A percentile compares a stretch with the other conserved stretches of the same genome.
Conservation (phyloP, 257 asterid genomes). For the Solanum infundibuliforme region DNA sequence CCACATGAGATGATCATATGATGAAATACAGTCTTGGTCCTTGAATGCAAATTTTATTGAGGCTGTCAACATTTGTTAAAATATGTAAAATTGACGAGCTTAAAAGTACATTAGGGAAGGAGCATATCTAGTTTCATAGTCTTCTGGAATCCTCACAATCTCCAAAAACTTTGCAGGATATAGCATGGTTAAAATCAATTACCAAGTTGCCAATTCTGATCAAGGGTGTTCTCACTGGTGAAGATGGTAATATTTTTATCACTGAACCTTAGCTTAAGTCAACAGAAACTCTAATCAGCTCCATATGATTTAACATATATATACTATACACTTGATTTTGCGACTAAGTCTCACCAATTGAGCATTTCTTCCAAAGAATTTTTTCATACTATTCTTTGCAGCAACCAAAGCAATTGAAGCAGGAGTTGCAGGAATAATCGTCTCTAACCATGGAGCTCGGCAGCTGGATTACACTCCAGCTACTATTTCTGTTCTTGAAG, state of each 20-base stretch:
- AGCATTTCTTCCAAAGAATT: neutral
- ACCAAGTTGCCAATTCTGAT: conserved; percentile 51
- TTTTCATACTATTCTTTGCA: conserved; percentile 5
- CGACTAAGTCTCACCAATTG: neutral
- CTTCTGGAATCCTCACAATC: neutral
- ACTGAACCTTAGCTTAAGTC: neutral
- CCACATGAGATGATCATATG: neutral
- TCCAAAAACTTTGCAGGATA: conserved; percentile 32
- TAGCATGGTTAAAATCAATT: conserved; percentile 53
- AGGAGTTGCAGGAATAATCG: conserved; percentile 47
- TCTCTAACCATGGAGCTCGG: conserved; percentile 65
- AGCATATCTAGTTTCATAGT: neutral
- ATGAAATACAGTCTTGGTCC: neutral
- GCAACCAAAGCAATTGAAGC: conserved; percentile 51
- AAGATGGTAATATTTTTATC: neutral
- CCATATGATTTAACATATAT: neutral
- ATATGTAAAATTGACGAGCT: neutral
- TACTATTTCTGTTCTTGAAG: conserved; percentile 51
- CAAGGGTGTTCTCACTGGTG: conserved; percentile 43
- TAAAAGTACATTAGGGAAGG: neutral
- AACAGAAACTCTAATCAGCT: neutral
- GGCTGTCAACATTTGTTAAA: neutral
- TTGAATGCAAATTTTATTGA: neutral
- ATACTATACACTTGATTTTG: neutral
- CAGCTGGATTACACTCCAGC: conserved; percentile 53